A percentile compares a stretch with the other conserved stretches of the same genome.
Evolutionary conservation across 2,329 filamentous ascomycete species (phyloP).

Genomic region (Colletotrichum gigasporum): DNA sequence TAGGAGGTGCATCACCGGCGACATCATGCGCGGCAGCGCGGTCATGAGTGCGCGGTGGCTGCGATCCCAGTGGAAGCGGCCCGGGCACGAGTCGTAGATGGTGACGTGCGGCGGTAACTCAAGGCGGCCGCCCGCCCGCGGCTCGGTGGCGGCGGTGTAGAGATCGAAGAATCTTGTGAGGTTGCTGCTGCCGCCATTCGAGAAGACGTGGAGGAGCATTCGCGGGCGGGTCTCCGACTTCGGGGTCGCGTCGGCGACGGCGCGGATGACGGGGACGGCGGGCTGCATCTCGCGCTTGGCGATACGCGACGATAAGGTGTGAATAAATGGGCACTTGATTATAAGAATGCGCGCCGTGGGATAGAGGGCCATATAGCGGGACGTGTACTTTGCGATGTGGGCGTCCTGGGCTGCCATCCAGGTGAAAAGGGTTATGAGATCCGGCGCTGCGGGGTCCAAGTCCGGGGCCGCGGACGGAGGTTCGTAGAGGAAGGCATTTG

Average conservation of each 20-base stretch:
- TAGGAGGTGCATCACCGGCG: constrained; percentile 46
- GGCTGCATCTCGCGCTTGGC: constrained; percentile 46
- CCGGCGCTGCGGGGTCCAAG: constrained; percentile 46
- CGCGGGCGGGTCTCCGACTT: constrained; percentile 33
- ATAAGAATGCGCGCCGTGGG: constrained; percentile 57
- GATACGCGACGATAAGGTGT: constrained; percentile 45
- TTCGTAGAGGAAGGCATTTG: constrained; percentile 46
- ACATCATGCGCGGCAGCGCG: constrained; percentile 43
- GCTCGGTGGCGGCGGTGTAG: constrained; percentile 40
- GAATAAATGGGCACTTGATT: constrained; percentile 49
- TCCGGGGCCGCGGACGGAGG: constrained; percentile 33
- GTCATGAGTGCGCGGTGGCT: constrained; percentile 51
- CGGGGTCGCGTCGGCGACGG: constrained; percentile 36
- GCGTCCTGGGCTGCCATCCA: constrained; percentile 62
- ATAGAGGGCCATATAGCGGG: constrained; percentile 53
- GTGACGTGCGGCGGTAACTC: constrained; percentile 52
- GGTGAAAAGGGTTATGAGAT: constrained; percentile 56
- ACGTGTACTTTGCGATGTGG: constrained; percentile 62
- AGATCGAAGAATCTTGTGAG: constrained; percentile 48
- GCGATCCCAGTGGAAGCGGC: constrained; percentile 50
- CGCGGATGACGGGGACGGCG: constrained; percentile 50
- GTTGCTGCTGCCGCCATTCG: constrained; percentile 60
- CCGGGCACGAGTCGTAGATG: constrained; percentile 60
- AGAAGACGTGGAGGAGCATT: constrained; percentile 60
- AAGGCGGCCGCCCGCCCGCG: constrained; percentile 9